Percentiles rank a stretch among this genome's conserved stretches.
Conservation (phyloP, 805 yeast genomes). For the Monosporozyma siamensis region DNA sequence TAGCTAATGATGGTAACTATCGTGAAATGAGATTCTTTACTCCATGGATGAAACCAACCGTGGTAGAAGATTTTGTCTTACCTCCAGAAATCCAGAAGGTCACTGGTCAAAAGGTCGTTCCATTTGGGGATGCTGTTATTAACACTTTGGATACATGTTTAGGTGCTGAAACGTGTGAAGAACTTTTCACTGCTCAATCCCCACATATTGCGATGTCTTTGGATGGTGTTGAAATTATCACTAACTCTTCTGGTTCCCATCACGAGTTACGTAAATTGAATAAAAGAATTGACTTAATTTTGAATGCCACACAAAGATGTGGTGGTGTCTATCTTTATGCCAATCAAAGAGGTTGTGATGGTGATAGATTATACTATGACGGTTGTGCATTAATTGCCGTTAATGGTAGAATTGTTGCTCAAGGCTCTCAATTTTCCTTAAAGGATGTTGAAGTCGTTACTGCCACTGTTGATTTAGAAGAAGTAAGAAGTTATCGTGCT, state of each 20-base stretch:
- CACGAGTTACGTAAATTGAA: slow-evolving; percentile 89
- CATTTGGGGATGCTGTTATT: slow-evolving; percentile 86
- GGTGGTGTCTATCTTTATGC: slow-evolving; percentile 94
- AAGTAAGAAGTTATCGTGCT: slow-evolving; percentile 74
- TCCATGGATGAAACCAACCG: slow-evolving; percentile 80
- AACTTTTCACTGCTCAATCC: slow-evolving; percentile 88
- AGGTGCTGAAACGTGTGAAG: slow-evolving; percentile 99
- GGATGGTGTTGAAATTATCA: slow-evolving; percentile 95
- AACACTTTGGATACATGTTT: slow-evolving; percentile 77
- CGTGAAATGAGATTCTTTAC: slow-evolving; percentile 96
- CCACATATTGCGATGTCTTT: slow-evolving; percentile 88
- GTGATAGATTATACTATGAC: slow-evolving; percentile 92
- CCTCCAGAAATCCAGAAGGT: slow-evolving; percentile 61
- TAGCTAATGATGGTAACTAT: slow-evolving; percentile 97
- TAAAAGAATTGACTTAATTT: slow-evolving; percentile 73
- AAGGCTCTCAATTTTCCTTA: slow-evolving; percentile 83
- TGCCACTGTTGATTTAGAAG: slow-evolving; percentile 93
- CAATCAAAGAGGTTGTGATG: slow-evolving; percentile 97
- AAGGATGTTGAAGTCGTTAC: slow-evolving; percentile 88
- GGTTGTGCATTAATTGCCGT: slow-evolving; percentile 94
- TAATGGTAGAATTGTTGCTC: slow-evolving; percentile 87
- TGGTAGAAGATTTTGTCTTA: slow-evolving; percentile 61
- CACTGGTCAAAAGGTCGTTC: slow-evolving; percentile 59
- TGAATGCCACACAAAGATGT: slow-evolving; percentile 89
- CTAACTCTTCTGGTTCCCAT: slow-evolving; percentile 96